Evolutionary conservation across 2,329 filamentous ascomycete species (phyloP).

Genomic region (Bipolaris oryzae): DNA sequence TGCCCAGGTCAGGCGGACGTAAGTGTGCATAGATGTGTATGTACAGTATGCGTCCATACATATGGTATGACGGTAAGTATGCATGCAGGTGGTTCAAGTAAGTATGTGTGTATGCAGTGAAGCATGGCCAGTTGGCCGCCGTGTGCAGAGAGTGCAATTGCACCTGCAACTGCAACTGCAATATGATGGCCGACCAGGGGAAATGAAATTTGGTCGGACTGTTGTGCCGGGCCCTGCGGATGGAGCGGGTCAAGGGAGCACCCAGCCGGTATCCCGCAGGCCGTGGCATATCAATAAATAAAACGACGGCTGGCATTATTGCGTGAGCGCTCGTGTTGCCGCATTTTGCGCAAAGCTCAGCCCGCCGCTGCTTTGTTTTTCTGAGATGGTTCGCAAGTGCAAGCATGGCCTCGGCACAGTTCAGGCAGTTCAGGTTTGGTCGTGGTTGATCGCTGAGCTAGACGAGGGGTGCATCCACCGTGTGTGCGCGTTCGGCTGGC

Average conservation of each 20-base stretch:
- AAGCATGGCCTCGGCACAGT: constrained; percentile 15
- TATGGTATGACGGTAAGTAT: no score
- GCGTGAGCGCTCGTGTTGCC: constrained; percentile 19
- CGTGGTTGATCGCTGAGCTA: constrained; percentile 18
- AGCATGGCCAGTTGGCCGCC: constrained; percentile 22
- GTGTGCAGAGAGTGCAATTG: constrained; percentile 3
- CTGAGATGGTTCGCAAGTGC: constrained; percentile 11
- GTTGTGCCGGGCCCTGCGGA: constrained; percentile 8
- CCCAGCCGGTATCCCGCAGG: constrained; percentile 19
- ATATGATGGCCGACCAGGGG: not conserved
- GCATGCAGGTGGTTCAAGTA: no score
- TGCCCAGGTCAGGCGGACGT: constrained; percentile 1
- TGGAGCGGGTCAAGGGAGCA: constrained; percentile 35
- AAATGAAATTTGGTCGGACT: constrained; percentile 5
- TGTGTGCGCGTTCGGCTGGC: constrained; percentile 14
- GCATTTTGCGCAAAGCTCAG: constrained; percentile 11
- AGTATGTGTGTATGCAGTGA: constrained; percentile 12
- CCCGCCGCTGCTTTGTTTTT: constrained; percentile 5
- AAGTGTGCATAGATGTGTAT: no score
- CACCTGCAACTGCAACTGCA: no score
- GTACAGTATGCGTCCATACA: no score
- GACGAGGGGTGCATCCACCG: constrained; percentile 19
- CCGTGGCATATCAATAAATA: constrained; percentile 36
- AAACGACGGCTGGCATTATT: constrained; percentile 7
- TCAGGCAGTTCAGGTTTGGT: constrained; percentile 4